phyloP scores from a whole-genome alignment of 768 basidiomycete genomes.

The Porpolomopsis calyptriformis region DNA sequence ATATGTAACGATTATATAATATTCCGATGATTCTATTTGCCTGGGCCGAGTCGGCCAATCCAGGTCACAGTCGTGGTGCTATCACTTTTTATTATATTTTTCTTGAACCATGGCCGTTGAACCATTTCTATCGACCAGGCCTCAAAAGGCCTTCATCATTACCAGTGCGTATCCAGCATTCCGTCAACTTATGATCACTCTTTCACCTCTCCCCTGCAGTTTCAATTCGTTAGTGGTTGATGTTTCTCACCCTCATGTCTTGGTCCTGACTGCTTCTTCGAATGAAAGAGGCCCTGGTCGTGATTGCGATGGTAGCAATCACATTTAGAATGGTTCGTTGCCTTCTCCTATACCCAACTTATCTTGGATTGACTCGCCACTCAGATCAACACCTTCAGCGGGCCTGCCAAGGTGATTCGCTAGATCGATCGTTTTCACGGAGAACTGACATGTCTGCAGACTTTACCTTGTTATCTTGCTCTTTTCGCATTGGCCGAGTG shows the following conservation, averaged over 20 bases:
- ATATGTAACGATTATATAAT: too few relatives aligned
- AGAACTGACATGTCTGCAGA: conserved; percentile 3
- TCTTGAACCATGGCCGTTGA: conserved; percentile 52
- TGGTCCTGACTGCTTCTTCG: background rate
- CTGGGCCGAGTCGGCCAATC: too few relatives aligned
- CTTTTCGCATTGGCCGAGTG: conserved; percentile 78
- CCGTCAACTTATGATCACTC: background rate
- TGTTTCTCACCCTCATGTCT: background rate
- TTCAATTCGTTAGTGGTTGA: conserved; percentile 54
- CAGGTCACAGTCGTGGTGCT: too few relatives aligned
- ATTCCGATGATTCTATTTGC: too few relatives aligned
- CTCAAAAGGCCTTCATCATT: conserved; percentile 60
- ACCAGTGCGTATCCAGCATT: conserved; percentile 42
- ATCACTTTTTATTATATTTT: too few relatives aligned
- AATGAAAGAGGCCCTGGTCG: conserved; percentile 56
- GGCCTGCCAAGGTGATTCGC: too few relatives aligned
- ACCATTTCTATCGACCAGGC: conserved; percentile 59
- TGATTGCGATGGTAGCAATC: conserved; percentile 64
- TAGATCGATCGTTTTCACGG: background rate
- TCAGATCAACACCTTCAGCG: too few relatives aligned
- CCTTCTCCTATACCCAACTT: conserved; percentile 1
- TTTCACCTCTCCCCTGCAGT: conserved; percentile 25
- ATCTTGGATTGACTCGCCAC: too few relatives aligned
- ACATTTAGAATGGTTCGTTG: conserved; percentile 52
- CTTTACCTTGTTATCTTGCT: conserved; percentile 46